phyloP scores from a whole-genome alignment of 2,329 filamentous ascomycete species.

The Metarhizium humberi region DNA sequence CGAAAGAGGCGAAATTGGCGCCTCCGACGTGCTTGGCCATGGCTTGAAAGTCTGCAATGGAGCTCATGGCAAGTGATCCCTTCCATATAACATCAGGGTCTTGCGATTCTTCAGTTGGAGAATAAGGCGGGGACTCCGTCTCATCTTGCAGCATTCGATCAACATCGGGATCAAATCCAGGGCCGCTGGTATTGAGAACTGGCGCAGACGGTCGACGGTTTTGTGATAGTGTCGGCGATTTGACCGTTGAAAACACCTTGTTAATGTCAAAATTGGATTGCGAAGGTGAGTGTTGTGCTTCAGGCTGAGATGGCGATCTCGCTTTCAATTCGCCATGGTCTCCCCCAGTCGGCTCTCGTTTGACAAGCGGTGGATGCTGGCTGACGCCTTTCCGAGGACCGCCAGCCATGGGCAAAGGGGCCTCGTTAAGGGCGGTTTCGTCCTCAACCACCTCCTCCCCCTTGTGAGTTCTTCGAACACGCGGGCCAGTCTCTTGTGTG shows the following conservation, averaged over 20 bases:
- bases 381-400: conserved; percentile 10
- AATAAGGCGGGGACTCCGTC: conserved; percentile 73
- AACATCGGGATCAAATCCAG: conserved; percentile 76
- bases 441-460: conserved; percentile 84
- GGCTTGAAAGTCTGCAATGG: conserved; percentile 64
- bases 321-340: conserved; percentile 17
- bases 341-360: conserved; percentile 25
- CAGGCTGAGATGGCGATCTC: conserved; percentile 27
- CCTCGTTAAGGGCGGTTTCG: conserved; percentile 42
- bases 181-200: conserved; percentile 37
- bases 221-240: conserved; percentile 53
- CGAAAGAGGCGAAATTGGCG: conserved; percentile 58
- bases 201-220: conserved; percentile 40
- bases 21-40: conserved; percentile 79
- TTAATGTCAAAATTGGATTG: conserved; percentile 69
- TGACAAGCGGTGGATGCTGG: conserved; percentile 17
- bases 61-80: conserved; percentile 67
- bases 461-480: conserved; percentile 85
- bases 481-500: conserved; percentile 59
- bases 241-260: conserved; percentile 75
- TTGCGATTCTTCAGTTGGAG: conserved; percentile 60
- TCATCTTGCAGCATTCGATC: conserved; percentile 80
- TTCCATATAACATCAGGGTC: conserved; percentile 71
- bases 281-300: conserved; percentile 42
- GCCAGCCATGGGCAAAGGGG: conserved; percentile 19